phyloP scores from a whole-genome alignment of 768 basidiomycete species.

The Termitomyces sp. region DNA sequence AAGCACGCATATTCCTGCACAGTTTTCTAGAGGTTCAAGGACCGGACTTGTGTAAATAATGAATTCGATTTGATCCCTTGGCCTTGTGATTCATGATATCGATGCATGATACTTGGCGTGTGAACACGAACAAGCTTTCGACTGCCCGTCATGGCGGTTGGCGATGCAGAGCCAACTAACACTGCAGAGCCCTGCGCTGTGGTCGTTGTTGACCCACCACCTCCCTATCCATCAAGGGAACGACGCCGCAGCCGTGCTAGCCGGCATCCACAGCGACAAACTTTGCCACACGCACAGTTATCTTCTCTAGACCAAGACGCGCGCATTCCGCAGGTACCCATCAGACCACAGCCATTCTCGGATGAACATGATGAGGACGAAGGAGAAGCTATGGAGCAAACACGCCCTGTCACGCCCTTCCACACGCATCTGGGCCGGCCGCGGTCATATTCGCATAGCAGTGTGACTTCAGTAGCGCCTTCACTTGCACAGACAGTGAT shows the following conservation, averaged over 20 bases:
- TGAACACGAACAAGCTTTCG: constrained; percentile 2
- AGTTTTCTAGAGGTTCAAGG: too few relatives aligned
- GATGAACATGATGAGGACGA: constrained; percentile 22
- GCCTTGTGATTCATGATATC: not conserved
- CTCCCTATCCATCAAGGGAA: constrained; percentile 59
- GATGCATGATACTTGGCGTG: not conserved
- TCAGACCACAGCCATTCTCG: not conserved
- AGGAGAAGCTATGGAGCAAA: constrained; percentile 13
- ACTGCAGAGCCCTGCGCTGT: constrained; percentile 2
- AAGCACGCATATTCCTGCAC: too few relatives aligned
- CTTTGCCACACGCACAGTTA: constrained; percentile 24
- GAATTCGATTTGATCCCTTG: too few relatives aligned
- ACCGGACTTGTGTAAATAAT: too few relatives aligned
- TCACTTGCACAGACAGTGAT: constrained; percentile 68
- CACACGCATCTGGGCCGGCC: constrained; percentile 33
- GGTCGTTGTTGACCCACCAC: constrained; percentile 52
- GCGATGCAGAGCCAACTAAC: not conserved
- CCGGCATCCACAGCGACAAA: constrained; percentile 27
- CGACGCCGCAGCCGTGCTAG: constrained; percentile 34
- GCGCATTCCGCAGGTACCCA: constrained; percentile 19
- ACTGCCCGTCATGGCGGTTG: constrained; percentile 5
- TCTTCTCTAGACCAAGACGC: constrained; percentile 32
- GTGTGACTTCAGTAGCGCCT: constrained; percentile 52
- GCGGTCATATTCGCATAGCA: constrained; percentile 58
- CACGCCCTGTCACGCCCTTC: constrained; percentile 13